Evolutionary conservation across 257 asterid genomes (phyloP).

Genomic region (Penstemon barbatus): DNA sequence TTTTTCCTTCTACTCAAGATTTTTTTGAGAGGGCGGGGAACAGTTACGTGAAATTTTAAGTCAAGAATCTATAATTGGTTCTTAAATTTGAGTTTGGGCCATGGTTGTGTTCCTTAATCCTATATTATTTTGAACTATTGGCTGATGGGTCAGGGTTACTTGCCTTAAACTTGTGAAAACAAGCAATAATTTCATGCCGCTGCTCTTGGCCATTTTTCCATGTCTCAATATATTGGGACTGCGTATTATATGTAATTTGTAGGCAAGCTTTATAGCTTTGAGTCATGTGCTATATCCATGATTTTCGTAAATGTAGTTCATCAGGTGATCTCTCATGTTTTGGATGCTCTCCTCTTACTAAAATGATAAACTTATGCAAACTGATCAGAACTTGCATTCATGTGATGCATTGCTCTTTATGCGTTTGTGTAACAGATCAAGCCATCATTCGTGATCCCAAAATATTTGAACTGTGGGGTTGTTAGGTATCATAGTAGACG

Average conservation of each 20-base stretch:
- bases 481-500: conserved; percentile 96
- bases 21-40: background rate
- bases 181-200: conserved; percentile 1
- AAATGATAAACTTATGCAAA: background rate
- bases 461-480: conserved; percentile 81
- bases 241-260: background rate
- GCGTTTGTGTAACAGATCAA: conserved; percentile 58
- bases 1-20: background rate
- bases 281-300: conserved; percentile 5
- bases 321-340: background rate
- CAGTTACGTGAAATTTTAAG: background rate
- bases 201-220: background rate
- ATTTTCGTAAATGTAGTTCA: conserved; percentile 13
- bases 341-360: background rate
- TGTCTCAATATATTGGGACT: background rate
- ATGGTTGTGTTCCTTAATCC: background rate
- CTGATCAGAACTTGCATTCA: background rate
- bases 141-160: background rate
- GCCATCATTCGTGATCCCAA: conserved; percentile 75
- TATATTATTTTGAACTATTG: background rate
- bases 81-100: background rate
- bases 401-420: background rate
- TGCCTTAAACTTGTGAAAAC: background rate
- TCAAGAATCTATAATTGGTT: background rate
- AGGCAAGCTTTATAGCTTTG: background rate